phyloP scores from a whole-genome alignment of 2,329 filamentous ascomycete species.

The Helotiales sp. region DNA sequence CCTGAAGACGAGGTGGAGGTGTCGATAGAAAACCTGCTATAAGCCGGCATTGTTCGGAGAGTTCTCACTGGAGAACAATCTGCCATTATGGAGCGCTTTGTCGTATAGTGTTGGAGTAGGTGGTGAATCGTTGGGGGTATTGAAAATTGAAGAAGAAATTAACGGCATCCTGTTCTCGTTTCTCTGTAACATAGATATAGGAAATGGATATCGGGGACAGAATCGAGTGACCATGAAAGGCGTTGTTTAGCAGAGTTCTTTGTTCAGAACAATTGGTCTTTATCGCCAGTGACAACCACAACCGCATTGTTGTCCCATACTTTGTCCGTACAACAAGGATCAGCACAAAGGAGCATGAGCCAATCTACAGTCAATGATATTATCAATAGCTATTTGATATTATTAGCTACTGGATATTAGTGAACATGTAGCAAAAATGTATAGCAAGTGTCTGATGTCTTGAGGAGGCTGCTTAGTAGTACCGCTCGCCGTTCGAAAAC shows the following conservation, averaged over 20 bases:
- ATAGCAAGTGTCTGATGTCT: constrained; percentile 12
- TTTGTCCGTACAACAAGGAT: neutral
- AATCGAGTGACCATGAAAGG: neutral
- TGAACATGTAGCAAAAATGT: constrained; percentile 12
- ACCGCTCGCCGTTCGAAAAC: constrained; percentile 19
- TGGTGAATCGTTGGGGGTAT: neutral
- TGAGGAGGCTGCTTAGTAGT: constrained; percentile 17
- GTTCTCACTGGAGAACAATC: neutral
- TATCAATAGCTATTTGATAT: no score
- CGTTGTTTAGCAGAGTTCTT: neutral
- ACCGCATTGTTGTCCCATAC: neutral
- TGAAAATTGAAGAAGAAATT: neutral
- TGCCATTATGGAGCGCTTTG: neutral
- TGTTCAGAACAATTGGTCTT: neutral
- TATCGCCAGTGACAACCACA: neutral
- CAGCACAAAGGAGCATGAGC: neutral
- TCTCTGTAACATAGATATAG: no score
- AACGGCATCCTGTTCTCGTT: neutral
- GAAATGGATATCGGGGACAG: no score
- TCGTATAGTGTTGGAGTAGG: no score
- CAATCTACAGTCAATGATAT: neutral
- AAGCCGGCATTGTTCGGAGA: neutral
- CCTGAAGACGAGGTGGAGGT: neutral
- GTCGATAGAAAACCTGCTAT: neutral
- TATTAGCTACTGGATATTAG: constrained; percentile 17